These are phyloP conservation scores for Eragrostis nindensis DNA, from an alignment of 176 grass and related monocot genomes.

Conservation along the genomic window DNA sequence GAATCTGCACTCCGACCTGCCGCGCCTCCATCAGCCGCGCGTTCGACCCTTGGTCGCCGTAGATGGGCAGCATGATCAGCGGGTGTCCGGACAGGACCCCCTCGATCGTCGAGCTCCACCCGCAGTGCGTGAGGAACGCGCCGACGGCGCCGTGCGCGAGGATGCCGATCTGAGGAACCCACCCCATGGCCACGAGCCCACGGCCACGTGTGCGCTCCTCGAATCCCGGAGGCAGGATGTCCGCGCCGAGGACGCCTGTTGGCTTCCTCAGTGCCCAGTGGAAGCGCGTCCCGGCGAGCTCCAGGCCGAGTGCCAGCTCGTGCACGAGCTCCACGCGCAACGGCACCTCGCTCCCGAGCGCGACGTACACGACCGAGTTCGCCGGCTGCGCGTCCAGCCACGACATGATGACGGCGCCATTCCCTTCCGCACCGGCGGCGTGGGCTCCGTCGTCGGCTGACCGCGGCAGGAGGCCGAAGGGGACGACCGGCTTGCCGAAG, in stretches of 20 bases:
- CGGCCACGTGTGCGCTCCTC: neutral
- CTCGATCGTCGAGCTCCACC: constrained; percentile 43
- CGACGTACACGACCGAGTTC: constrained; percentile 35
- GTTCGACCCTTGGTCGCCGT: constrained; percentile 35
- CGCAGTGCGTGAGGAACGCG: constrained; percentile 74
- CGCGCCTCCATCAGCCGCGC: constrained; percentile 23
- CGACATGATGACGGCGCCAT: neutral
- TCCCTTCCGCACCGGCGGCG: neutral
- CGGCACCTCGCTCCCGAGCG: constrained; percentile 45
- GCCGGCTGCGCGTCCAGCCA: constrained; percentile 45
- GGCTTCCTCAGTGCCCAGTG: constrained; percentile 46
- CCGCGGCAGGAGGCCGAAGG: constrained; percentile 47
- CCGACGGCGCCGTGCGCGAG: constrained; percentile 40
- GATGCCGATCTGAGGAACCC: constrained; percentile 51
- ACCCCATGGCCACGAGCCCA: constrained; percentile 29
- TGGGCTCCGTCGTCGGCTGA: neutral
- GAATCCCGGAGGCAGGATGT: constrained; percentile 24
- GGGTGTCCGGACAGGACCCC: constrained; percentile 34
- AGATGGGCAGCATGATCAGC: constrained; percentile 44
- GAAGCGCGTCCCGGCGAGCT: constrained; percentile 40
- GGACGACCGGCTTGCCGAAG: constrained; percentile 33
- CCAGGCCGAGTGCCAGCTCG: constrained; percentile 44
- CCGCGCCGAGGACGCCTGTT: neutral
- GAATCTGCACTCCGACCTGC: constrained; percentile 36
- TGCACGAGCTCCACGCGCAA: constrained; percentile 1